Conservation (phyloP, 495 filamentous ascomycete species). For the Darksidea phi region DNA sequence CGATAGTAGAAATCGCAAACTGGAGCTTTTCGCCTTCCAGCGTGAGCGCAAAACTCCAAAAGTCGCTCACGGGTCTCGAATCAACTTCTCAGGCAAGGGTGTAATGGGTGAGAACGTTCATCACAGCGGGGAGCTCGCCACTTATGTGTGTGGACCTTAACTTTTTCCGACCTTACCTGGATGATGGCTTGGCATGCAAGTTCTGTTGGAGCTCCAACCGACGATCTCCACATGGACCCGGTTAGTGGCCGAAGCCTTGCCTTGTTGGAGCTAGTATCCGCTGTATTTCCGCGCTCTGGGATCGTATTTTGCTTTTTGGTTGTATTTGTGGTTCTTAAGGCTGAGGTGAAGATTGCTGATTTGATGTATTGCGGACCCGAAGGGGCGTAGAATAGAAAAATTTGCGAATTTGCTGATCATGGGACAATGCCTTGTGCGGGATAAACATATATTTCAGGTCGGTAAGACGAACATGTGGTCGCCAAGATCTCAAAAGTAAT, state of each 20-base stretch:
- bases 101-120: no score
- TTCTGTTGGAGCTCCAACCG: slow-evolving; percentile 7
- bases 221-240: slow-evolving; percentile 22
- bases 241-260: slow-evolving; percentile 5
- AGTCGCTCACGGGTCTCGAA: slow-evolving; percentile 44
- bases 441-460: no score
- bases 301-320: slow-evolving; percentile 14
- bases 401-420: no score
- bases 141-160: slow-evolving; percentile 7
- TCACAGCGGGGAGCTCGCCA: slow-evolving; percentile 10
- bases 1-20: slow-evolving; percentile 7
- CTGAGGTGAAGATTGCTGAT: no score
- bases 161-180: slow-evolving; percentile 1
- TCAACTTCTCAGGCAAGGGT: not conserved
- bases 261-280: not conserved
- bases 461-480: no score
- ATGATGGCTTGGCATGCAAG: slow-evolving; percentile 2
- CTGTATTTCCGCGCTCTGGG: slow-evolving; percentile 4
- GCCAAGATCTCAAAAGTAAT: no score
- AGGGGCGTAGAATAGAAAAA: no score
- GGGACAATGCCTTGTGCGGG: no score
- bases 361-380: no score
- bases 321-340: no score
- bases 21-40: slow-evolving; percentile 40
- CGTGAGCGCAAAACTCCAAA: slow-evolving; percentile 47